Evolutionary conservation across 2,329 filamentous ascomycete species (phyloP).

Genomic region (Coniochaeta prunicola): DNA sequence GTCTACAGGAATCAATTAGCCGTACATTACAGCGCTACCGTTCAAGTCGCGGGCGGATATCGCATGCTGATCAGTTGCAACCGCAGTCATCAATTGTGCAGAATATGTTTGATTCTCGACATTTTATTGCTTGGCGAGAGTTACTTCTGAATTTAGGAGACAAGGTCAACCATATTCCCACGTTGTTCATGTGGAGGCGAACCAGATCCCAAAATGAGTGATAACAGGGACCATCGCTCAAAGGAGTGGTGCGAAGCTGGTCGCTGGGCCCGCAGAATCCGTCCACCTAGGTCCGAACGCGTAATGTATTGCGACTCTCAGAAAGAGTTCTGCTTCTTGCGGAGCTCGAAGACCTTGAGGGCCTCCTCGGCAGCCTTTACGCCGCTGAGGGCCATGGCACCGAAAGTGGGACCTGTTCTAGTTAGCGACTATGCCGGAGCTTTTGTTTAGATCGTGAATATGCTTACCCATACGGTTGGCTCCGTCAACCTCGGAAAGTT

Average conservation of each 20-base stretch:
- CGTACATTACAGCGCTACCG: too few relatives aligned
- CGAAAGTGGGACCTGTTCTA: slow-evolving; percentile 61
- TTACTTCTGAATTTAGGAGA: neutral
- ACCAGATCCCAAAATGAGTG: neutral
- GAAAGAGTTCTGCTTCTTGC: slow-evolving; percentile 63
- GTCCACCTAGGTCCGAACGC: neutral
- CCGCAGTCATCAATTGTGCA: too few relatives aligned
- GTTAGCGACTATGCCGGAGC: slow-evolving; percentile 2
- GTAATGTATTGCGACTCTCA: neutral
- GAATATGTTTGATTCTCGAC: too few relatives aligned
- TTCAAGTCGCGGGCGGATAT: too few relatives aligned
- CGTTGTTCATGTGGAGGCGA: neutral
- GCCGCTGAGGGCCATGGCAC: slow-evolving; percentile 80
- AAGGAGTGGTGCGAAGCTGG: neutral
- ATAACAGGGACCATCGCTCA: neutral
- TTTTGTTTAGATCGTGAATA: neutral
- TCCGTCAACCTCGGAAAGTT: slow-evolving; percentile 82
- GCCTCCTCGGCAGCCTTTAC: slow-evolving; percentile 90
- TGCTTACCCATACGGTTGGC: slow-evolving; percentile 75
- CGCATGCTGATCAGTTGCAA: too few relatives aligned
- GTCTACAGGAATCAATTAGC: too few relatives aligned
- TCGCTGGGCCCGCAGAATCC: neutral
- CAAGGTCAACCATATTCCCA: neutral
- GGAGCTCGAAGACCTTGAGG: slow-evolving; percentile 66
- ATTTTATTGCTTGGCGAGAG: neutral